Conservation (phyloP, 345 rosid species). For the Moricandia moricandioides region DNA sequence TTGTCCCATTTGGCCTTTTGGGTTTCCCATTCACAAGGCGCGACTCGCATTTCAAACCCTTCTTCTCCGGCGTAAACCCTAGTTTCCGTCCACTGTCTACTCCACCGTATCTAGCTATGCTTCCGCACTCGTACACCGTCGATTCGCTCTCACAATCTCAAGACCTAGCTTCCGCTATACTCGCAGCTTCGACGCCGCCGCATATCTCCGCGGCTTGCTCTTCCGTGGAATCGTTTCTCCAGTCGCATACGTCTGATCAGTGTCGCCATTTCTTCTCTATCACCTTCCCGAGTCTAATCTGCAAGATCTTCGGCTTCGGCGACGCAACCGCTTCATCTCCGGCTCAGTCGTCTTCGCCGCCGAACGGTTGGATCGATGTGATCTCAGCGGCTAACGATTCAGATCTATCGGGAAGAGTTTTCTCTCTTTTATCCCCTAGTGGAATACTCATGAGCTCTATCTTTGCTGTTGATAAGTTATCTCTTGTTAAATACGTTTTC, state of each 20-base stretch:
- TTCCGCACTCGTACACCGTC: slow-evolving; percentile 66
- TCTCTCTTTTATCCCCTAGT: slow-evolving; percentile 54
- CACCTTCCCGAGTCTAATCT: slow-evolving; percentile 75
- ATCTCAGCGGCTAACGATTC: slow-evolving; percentile 45
- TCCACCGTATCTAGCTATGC: slow-evolving; percentile 42
- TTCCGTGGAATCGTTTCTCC: slow-evolving; percentile 62
- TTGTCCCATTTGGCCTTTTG: not conserved
- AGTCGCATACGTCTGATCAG: slow-evolving; percentile 68
- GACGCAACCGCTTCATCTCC: slow-evolving; percentile 44
- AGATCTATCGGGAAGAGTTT: slow-evolving; percentile 49
- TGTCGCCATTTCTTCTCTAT: slow-evolving; percentile 90
- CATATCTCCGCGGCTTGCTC: slow-evolving; percentile 62
- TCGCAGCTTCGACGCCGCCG: slow-evolving; percentile 56
- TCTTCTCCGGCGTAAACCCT: slow-evolving; percentile 44
- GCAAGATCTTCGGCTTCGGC: slow-evolving; percentile 79
- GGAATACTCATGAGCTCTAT: slow-evolving; percentile 63
- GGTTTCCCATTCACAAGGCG: slow-evolving; percentile 42
- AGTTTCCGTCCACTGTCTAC: not conserved
- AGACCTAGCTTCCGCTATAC: slow-evolving; percentile 60
- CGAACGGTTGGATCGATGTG: slow-evolving; percentile 64
- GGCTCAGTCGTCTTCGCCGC: slow-evolving; percentile 16
- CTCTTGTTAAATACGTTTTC: slow-evolving; percentile 76
- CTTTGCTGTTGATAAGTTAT: slow-evolving; percentile 62
- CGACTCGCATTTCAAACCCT: slow-evolving; percentile 63
- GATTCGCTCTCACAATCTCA: slow-evolving; percentile 69